Base-by-base conservation (phyloP, 192 early-diverging fungal genomes). In the Funneliformis mosseae region DNA sequence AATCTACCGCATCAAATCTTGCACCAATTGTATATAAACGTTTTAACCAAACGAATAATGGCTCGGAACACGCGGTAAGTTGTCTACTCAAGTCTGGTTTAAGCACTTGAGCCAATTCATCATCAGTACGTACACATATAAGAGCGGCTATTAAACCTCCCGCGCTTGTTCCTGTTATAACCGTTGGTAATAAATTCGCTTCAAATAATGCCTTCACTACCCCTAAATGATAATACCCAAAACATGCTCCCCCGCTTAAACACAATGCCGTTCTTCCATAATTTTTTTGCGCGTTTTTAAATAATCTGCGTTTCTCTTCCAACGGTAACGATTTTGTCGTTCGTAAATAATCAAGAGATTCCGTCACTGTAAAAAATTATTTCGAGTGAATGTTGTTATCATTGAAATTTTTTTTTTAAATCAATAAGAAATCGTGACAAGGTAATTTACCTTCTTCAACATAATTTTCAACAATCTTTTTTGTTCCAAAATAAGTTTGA, bases 121-220 rank as follows among this genome's bases (percentile, higher is more conserved):
- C 88, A 77, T 95, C 92, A 0, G 93, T 96, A 21, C 93, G 86
- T 45, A 85, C 85, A 82, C 94, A 90, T 12, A 92, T 81, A 43
- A 95, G 48, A 6, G 94, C 94, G 59, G 93, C 91, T 81, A 92
- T 81, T 61, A 90, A 77, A 8, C 87, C 85, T 45, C 89, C 89
- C 45, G 93, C 93, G 62, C 88, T 90, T 14, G 95, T 95, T 14
- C 95, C 95, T 5, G 93, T 95, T 70, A 96, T 90, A 33, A 96
- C 92, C 0, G 89, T 85, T 8, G 95, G 95, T 38, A 96, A 82
- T 21, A 94, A 59, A 28, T 86, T 83, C 25, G 90, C 84, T 50
- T 94, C 90, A 69, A 93, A 89, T 71, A 96, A 79, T 0, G 95
- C 90, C 41, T 91, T 89, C 11, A 92, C 84, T 11, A 95, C 92